phyloP scores from a whole-genome alignment of 2,329 filamentous ascomycete genomes.

The Calonectria pseudoturangicola region DNA sequence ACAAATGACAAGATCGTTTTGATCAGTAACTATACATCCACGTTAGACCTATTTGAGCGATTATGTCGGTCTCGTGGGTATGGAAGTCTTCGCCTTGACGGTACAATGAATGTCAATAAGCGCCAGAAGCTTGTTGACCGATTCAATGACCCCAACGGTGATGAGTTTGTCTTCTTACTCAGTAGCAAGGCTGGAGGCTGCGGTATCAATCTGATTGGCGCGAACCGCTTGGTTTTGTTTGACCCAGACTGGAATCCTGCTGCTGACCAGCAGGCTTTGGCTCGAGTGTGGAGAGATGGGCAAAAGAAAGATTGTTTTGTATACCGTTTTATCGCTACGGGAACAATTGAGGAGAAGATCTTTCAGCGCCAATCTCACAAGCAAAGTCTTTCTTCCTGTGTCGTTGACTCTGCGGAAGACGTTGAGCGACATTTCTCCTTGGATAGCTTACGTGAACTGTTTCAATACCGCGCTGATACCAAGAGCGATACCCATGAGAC shows the following conservation, averaged over 20 bases:
- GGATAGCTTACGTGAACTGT: constrained; percentile 92
- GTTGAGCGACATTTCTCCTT: constrained; percentile 97
- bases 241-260: constrained; percentile 99
- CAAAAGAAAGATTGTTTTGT: constrained; percentile 99
- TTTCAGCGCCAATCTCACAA: constrained; percentile 99
- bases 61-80: constrained; percentile 91
- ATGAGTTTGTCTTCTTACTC: constrained; percentile 95
- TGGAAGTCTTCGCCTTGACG: constrained; percentile 91
- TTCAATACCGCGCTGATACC: constrained; percentile 91
- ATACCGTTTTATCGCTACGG: constrained; percentile 98
- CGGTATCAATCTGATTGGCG: constrained; percentile 95
- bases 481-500: constrained; percentile 97
- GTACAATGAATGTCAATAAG: constrained; percentile 98
- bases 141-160: constrained; percentile 94
- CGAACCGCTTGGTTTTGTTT: constrained; percentile 95
- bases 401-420: constrained; percentile 96
- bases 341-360: constrained; percentile 99
- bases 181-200: constrained; percentile 98
- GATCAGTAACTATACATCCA: constrained; percentile 98
- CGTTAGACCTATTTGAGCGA: constrained; percentile 93
- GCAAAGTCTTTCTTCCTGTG: constrained; percentile 95
- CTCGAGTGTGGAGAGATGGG: constrained; percentile 98
- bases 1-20: constrained; percentile 99
- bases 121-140: constrained; percentile 97
- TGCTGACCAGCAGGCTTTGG: constrained; percentile 96